phyloP scores from a whole-genome alignment of 1,284 basidiomycete genomes.

The Irpex lacteus region DNA sequence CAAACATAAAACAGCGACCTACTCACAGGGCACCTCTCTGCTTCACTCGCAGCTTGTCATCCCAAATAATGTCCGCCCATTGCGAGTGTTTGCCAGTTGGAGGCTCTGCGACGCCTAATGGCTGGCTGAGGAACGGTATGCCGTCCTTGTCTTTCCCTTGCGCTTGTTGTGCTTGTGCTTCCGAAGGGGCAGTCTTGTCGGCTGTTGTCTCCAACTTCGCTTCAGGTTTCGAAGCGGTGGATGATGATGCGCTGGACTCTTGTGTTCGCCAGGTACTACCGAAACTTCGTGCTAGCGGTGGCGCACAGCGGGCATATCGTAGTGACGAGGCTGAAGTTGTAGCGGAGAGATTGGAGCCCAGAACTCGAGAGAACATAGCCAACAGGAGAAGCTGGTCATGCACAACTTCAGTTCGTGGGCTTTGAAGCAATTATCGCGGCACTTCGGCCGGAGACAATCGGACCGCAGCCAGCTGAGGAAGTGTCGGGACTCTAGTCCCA shows the following conservation, averaged over 20 bases:
- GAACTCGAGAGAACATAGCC: neutral
- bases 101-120: conserved; percentile 68
- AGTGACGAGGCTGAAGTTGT: neutral
- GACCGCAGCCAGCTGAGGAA: neutral
- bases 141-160: conserved; percentile 24
- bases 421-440: neutral
- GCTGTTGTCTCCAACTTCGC: neutral
- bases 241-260: neutral
- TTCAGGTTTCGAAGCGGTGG: neutral
- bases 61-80: conserved; percentile 69
- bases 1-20: neutral
- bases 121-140: conserved; percentile 61
- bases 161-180: neutral
- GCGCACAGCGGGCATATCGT: neutral
- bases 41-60: conserved; percentile 67
- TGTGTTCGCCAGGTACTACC: neutral
- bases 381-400: neutral
- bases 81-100: conserved; percentile 58
- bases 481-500: neutral
- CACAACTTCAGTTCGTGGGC: neutral
- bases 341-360: neutral
- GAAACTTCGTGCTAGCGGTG: neutral
- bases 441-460: neutral
- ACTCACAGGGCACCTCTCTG: conserved; percentile 78
- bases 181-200: neutral